phyloP scores from a whole-genome alignment of 2,329 filamentous ascomycete genomes.

The Fusarium floridanum region DNA sequence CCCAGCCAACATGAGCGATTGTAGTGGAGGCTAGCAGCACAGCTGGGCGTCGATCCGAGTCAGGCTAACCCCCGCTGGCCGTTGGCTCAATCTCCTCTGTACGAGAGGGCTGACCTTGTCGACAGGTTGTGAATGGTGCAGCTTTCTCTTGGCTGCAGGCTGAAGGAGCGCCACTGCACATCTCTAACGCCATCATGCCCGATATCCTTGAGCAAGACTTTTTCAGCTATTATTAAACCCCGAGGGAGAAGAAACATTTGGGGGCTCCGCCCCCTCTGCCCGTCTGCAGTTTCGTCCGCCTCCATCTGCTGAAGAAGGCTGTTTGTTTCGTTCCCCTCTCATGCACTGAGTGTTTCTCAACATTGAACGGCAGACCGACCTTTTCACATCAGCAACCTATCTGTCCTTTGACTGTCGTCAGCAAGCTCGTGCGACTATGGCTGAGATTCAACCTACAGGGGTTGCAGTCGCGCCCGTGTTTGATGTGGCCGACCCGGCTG shows the following conservation, averaged over 20 bases:
- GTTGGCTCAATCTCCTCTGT: not conserved
- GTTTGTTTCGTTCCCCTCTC: not conserved
- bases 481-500: not conserved
- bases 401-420: not conserved
- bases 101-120: not conserved
- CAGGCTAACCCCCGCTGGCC: not conserved
- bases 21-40: not conserved
- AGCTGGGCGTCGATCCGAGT: not conserved
- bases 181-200: not conserved
- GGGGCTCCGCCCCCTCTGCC: not conserved
- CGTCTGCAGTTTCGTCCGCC: not conserved
- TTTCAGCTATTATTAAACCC: slow-evolving; percentile 1
- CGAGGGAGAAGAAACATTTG: not conserved
- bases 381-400: not conserved
- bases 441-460: not conserved
- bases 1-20: not conserved
- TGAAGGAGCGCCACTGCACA: not conserved
- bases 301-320: not conserved
- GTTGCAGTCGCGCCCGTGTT: not conserved
- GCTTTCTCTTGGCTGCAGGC: not conserved
- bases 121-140: not conserved
- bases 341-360: not conserved
- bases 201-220: not conserved
- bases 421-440: not conserved
- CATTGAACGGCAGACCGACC: not conserved